Percentiles rank a stretch among this genome's conserved stretches.
These are phyloP conservation scores for Alliaria petiolata DNA, from an alignment of 345 rosid genomes.

Conservation along the genomic window DNA sequence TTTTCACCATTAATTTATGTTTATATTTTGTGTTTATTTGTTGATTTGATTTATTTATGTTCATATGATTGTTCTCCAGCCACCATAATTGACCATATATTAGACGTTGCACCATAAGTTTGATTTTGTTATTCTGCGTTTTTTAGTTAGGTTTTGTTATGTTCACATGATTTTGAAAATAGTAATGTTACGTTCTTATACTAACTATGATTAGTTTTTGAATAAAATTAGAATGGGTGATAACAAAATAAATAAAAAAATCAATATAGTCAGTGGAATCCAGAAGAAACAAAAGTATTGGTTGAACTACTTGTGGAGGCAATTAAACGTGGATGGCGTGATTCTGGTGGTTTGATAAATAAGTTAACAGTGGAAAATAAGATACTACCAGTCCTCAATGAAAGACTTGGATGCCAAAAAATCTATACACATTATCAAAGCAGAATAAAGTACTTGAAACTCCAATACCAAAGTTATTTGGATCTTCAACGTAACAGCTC, in stretches of 20 bases:
- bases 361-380: neutral
- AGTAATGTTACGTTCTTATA: neutral
- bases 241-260: neutral
- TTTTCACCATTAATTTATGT: too few relatives aligned
- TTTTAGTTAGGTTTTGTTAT: neutral
- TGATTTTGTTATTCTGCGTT: neutral
- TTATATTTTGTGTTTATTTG: too few relatives aligned
- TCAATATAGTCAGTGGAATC: neutral
- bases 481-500: neutral
- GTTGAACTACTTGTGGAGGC: neutral
- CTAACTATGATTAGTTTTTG: neutral
- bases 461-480: neutral
- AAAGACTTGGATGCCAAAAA: neutral
- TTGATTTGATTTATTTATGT: too few relatives aligned
- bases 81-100: too few relatives aligned
- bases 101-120: too few relatives aligned
- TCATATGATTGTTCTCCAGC: too few relatives aligned
- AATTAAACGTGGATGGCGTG: neutral
- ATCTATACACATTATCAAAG: neutral
- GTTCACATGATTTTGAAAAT: neutral
- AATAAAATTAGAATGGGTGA: neutral
- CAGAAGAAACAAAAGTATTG: neutral
- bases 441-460: neutral
- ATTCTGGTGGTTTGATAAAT: neutral
- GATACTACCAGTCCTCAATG: neutral